Percentiles rank a stretch among this genome's conserved stretches.
phyloP scores from a whole-genome alignment of 2,329 filamentous ascomycete species.

The Colletotrichum tabaci region DNA sequence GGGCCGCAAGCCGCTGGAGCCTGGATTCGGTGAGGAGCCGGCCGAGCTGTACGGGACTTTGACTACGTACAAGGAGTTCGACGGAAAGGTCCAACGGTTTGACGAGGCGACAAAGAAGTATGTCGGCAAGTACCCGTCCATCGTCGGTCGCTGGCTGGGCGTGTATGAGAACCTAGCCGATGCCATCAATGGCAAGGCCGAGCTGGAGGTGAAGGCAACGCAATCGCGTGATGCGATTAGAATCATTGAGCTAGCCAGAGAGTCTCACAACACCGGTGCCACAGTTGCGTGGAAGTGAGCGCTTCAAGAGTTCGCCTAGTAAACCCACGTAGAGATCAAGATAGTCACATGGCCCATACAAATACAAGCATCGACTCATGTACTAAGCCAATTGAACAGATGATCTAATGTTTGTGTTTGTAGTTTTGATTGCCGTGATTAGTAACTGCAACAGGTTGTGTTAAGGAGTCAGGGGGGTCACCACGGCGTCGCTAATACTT shows the following conservation, averaged over 20 bases:
- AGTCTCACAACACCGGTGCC: conserved; percentile 52
- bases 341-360: neutral
- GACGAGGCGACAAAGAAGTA: conserved; percentile 52
- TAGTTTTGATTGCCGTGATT: no score
- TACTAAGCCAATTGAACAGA: no score
- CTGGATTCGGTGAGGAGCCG: conserved; percentile 54
- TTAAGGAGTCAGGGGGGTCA: no score
- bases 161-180: conserved; percentile 59
- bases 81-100: conserved; percentile 49
- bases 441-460: no score
- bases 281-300: conserved; percentile 49
- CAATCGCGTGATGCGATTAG: conserved; percentile 56
- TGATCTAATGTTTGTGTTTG: no score
- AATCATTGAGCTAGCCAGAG: conserved; percentile 58
- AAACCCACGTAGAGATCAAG: no score
- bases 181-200: conserved; percentile 55
- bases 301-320: neutral
- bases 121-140: conserved; percentile 55
- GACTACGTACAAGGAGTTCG: conserved; percentile 55
- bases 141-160: conserved; percentile 56
- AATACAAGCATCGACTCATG: neutral
- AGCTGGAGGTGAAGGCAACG: conserved; percentile 56
- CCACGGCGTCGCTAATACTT: no score
- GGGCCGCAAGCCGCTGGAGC: conserved; percentile 47
- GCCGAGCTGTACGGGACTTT: conserved; percentile 49